Percentiles rank a stretch among this genome's conserved stretches.
These are phyloP conservation scores for Apiospora malaysiana DNA, from an alignment of 2,329 filamentous ascomycete genomes.

Conservation along the genomic window DNA sequence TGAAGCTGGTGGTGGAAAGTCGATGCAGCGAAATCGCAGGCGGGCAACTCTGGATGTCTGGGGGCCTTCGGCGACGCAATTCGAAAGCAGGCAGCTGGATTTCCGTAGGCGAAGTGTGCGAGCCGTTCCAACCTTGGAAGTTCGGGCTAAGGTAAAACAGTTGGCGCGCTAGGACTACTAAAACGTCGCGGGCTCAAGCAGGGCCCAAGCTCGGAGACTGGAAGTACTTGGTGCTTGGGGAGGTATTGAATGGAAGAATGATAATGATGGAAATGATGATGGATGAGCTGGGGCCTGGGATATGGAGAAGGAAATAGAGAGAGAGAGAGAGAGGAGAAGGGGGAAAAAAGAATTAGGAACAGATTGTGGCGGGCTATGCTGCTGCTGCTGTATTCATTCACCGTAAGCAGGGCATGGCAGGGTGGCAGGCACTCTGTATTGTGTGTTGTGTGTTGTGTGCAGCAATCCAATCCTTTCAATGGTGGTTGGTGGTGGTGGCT, in stretches of 20 bases:
- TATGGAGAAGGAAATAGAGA: too few relatives aligned
- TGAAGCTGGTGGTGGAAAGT: not conserved
- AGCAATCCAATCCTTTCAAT: not conserved
- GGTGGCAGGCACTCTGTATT: not conserved
- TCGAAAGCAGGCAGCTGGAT: constrained; percentile 13
- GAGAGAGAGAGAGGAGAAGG: too few relatives aligned
- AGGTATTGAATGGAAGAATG: not conserved
- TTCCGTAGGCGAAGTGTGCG: constrained; percentile 10
- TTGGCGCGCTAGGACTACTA: constrained; percentile 14
- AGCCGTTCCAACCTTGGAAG: not conserved
- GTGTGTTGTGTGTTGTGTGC: not conserved
- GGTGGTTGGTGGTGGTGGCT: not conserved
- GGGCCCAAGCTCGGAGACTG: not conserved
- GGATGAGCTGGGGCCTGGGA: too few relatives aligned
- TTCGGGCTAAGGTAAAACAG: constrained; percentile 16
- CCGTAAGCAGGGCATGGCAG: not conserved
- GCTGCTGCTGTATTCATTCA: not conserved
- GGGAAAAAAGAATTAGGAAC: too few relatives aligned
- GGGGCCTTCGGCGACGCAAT: not conserved
- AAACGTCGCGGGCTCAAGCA: constrained; percentile 9
- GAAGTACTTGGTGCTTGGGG: too few relatives aligned
- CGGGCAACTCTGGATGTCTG: not conserved
- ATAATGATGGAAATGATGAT: not conserved
- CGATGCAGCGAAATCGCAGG: constrained; percentile 10
- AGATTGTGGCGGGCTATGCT: not conserved